Conservation (phyloP, 2,329 filamentous ascomycete species). For the Cladophialophora exuberans region DNA sequence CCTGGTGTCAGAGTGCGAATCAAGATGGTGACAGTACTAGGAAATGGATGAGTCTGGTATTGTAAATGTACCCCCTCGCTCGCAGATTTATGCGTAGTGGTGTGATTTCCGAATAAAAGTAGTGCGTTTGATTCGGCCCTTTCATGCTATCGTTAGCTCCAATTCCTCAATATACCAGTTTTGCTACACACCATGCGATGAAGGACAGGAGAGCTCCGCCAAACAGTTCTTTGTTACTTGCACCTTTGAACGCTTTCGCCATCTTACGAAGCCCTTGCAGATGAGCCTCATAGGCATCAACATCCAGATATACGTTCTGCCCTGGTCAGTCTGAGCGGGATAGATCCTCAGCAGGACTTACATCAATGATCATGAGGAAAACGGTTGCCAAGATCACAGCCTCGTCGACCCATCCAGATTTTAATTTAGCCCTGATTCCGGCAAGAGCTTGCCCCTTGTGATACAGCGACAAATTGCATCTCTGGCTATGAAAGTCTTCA, state of each 20-base stretch:
- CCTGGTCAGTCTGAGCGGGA: background rate
- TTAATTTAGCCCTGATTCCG: constrained; percentile 18
- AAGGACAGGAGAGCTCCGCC: constrained; percentile 20
- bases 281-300: constrained; percentile 23
- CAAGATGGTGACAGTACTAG: background rate
- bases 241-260: constrained; percentile 5
- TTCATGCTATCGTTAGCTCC: background rate
- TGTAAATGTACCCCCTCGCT: background rate
- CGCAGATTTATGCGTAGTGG: background rate
- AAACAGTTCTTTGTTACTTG: background rate
- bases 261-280: constrained; percentile 24
- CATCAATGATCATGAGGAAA: constrained; percentile 29
- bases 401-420: constrained; percentile 20
- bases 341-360: constrained; percentile 1
- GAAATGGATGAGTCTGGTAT: constrained; percentile 9
- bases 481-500: constrained; percentile 13
- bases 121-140: constrained; percentile 28
- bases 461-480: constrained; percentile 19
- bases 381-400: constrained; percentile 26
- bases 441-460: constrained; percentile 24
- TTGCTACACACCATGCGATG: constrained; percentile 20
- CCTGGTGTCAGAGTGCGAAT: constrained; percentile 17
- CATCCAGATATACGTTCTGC: constrained; percentile 26
- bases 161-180: background rate
- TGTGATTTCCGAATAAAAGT: constrained; percentile 21